Percentiles rank a stretch among this genome's conserved stretches.
Conservation (phyloP, 179 eudicot genomes). For the Actinidia arguta region DNA sequence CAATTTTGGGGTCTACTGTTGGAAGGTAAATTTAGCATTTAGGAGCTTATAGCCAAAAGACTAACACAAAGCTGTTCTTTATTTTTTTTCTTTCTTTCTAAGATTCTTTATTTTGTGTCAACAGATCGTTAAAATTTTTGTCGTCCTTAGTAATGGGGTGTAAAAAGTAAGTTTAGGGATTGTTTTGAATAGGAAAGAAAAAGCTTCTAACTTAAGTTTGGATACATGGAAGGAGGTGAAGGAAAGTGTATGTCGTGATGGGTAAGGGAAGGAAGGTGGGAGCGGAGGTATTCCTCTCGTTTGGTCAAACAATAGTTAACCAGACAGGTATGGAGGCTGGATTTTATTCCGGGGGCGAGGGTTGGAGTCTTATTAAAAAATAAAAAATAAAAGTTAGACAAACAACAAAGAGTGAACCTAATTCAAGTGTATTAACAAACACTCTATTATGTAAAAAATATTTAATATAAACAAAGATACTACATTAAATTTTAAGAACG, state of each 20-base stretch:
- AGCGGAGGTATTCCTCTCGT: background rate
- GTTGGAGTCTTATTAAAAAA: background rate
- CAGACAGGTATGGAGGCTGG: too few relatives aligned
- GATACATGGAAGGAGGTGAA: background rate
- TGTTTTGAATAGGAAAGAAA: background rate
- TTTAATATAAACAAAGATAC: background rate
- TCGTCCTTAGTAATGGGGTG: background rate
- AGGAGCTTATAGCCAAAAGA: background rate
- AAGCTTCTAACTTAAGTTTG: background rate
- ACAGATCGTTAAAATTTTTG: background rate
- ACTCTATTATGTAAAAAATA: background rate
- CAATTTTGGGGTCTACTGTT: background rate
- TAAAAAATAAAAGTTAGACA: background rate
- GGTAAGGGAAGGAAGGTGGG: background rate
- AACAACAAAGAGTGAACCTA: background rate
- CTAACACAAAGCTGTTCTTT: background rate
- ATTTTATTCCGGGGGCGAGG: background rate
- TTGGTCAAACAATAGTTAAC: background rate
- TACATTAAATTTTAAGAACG: background rate
- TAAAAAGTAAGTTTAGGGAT: background rate
- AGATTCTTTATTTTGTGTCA: background rate
- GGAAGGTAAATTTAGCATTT: background rate
- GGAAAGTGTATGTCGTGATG: background rate
- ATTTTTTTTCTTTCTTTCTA: background rate
- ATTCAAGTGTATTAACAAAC: background rate